These are phyloP conservation scores for Friedmanniomyces endolithicus DNA, from an alignment of 495 filamentous ascomycete genomes.

Conservation along the genomic window DNA sequence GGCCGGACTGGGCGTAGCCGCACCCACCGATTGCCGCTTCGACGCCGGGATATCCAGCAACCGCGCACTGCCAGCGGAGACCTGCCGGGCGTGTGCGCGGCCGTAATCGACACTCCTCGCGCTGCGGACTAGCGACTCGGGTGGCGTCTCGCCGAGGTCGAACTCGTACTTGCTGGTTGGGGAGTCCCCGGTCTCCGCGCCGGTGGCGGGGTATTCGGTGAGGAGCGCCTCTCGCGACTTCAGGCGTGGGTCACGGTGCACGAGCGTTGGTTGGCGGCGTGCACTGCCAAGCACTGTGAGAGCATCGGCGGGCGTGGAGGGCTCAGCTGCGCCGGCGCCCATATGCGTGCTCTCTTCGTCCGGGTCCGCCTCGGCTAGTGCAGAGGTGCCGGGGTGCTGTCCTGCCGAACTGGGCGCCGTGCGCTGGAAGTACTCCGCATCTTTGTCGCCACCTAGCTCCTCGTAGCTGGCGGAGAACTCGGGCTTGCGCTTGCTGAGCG, in stretches of 20 bases:
- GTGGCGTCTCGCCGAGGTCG: slow-evolving; percentile 1
- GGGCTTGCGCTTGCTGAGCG: slow-evolving; percentile 31
- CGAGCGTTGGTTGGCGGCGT: slow-evolving; percentile 43
- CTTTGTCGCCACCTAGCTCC: slow-evolving; percentile 45
- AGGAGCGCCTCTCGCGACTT: slow-evolving; percentile 59
- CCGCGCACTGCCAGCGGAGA: slow-evolving; percentile 62
- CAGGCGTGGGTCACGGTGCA: slow-evolving; percentile 41
- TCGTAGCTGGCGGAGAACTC: slow-evolving; percentile 42
- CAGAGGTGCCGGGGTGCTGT: slow-evolving; percentile 21
- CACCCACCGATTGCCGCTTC: background rate
- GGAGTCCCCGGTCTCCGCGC: background rate
- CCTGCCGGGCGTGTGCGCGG: slow-evolving; percentile 51
- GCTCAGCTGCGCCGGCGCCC: background rate
- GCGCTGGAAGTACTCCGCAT: slow-evolving; percentile 52
- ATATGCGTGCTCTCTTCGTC: slow-evolving; percentile 29
- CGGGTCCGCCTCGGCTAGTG: slow-evolving; percentile 21
- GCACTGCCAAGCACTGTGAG: slow-evolving; percentile 40
- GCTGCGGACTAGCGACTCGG: slow-evolving; percentile 41
- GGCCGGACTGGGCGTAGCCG: background rate
- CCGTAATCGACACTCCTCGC: slow-evolving; percentile 41
- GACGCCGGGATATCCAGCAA: slow-evolving; percentile 46
- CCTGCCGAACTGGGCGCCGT: slow-evolving; percentile 32
- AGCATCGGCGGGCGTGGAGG: slow-evolving; percentile 16
- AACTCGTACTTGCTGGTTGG: background rate
- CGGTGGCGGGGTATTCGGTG: slow-evolving; percentile 36